phyloP scores from a whole-genome alignment of 106 monocot genomes.

The Phalaenopsis aphrodite region DNA sequence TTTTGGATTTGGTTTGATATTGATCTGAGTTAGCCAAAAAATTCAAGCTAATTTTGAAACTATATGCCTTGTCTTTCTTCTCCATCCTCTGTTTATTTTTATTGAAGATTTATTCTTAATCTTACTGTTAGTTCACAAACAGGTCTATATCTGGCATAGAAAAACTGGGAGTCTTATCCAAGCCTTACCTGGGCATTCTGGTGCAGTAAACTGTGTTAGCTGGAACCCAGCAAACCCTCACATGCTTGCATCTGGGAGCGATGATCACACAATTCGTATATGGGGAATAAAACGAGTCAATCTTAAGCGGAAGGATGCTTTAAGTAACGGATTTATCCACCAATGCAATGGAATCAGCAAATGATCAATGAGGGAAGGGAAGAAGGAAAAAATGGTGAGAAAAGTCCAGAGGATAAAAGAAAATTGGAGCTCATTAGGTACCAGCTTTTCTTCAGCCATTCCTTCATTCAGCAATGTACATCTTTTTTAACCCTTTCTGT shows the following conservation, averaged over 20 bases:
- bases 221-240: conserved; percentile 46
- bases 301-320: conserved; percentile 23
- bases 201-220: conserved; percentile 49
- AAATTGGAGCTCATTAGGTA: neutral
- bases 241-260: conserved; percentile 57
- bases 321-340: conserved; percentile 15
- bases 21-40: no score
- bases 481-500: neutral
- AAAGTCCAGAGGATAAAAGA: neutral
- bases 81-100: neutral
- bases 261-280: conserved; percentile 44
- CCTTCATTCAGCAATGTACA: neutral
- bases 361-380: neutral
- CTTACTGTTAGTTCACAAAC: neutral
- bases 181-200: conserved; percentile 39
- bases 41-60: neutral
- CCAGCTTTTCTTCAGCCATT: neutral
- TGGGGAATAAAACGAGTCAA: conserved; percentile 28
- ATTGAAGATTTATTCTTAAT: neutral
- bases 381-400: neutral
- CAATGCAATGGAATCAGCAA: conserved; percentile 27
- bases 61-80: neutral
- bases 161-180: conserved; percentile 26
- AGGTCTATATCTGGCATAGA: conserved; percentile 55
- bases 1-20: no score